These are phyloP conservation scores for Cucumis hystrix DNA, from an alignment of 306 rosid genomes.

Conservation along the genomic window DNA sequence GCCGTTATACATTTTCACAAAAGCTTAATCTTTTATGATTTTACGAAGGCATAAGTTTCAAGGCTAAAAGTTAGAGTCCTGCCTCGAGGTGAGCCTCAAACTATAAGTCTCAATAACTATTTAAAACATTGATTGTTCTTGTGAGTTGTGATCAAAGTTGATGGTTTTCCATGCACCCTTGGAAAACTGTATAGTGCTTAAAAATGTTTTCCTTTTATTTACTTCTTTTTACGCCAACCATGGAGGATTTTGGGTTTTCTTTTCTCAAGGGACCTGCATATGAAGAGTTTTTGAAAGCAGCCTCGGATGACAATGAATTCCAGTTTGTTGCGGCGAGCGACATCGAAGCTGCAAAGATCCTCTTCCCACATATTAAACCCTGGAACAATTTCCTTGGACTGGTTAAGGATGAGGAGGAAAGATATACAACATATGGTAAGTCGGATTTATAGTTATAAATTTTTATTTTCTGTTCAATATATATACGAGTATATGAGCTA, in stretches of 20 bases:
- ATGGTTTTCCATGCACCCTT: not conserved
- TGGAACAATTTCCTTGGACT: constrained; percentile 49
- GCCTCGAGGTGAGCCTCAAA: too few species aligned
- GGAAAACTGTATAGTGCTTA: not conserved
- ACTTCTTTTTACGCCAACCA: not conserved
- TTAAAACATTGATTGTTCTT: too few species aligned
- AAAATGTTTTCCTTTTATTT: not conserved
- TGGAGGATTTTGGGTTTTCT: not conserved
- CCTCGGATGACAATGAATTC: constrained; percentile 55
- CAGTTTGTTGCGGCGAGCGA: constrained; percentile 61
- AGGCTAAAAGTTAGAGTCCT: too few species aligned
- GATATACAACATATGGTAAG: constrained; percentile 73
- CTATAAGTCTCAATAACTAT: too few species aligned
- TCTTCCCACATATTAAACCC: constrained; percentile 44
- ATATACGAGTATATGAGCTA: too few species aligned
- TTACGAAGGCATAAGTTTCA: too few species aligned
- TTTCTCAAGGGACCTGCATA: constrained; percentile 48
- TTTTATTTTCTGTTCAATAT: not conserved
- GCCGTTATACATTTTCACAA: too few species aligned
- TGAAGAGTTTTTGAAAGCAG: constrained; percentile 63
- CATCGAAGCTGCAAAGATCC: constrained; percentile 50
- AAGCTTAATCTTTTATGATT: too few species aligned
- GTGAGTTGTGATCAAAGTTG: not conserved
- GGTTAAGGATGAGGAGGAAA: constrained; percentile 76
- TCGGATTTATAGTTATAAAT: not conserved